Percentiles rank a stretch among this genome's conserved stretches.
Evolutionary conservation across 805 yeast genomes (phyloP).

Genomic region (Sungouiozyma intestinalis): DNA sequence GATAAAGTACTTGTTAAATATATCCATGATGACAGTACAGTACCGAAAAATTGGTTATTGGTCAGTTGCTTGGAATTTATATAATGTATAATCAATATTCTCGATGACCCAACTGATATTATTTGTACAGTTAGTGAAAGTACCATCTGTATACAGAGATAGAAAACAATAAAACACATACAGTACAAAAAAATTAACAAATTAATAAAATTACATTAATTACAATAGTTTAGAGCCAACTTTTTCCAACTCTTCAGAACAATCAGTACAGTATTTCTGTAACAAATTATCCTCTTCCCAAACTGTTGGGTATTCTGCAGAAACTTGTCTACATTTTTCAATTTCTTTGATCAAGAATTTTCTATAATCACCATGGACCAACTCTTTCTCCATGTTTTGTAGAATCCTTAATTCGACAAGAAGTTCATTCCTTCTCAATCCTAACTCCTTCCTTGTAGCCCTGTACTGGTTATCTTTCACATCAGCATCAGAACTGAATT

Average conservation of each 20-base stretch:
- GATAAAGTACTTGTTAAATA: constrained; percentile 34
- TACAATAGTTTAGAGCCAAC: constrained; percentile 5
- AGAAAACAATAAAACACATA: not conserved
- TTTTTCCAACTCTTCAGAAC: constrained; percentile 24
- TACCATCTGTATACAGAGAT: not conserved
- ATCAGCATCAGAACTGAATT: constrained; percentile 18
- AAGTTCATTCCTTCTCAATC: constrained; percentile 62
- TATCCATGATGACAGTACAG: constrained; percentile 15
- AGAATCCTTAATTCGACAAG: constrained; percentile 56
- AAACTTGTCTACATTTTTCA: constrained; percentile 39
- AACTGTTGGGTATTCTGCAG: constrained; percentile 17
- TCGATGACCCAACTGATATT: no score
- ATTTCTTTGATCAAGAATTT: constrained; percentile 59
- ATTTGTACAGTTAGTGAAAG: no score
- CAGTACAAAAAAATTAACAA: no score
- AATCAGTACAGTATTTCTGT: constrained; percentile 26
- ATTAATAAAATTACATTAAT: constrained; percentile 13
- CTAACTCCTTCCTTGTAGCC: constrained; percentile 40
- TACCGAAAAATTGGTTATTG: constrained; percentile 18
- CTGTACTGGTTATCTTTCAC: constrained; percentile 16
- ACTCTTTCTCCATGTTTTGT: constrained; percentile 52
- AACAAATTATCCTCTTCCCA: constrained; percentile 21
- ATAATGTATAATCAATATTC: no score
- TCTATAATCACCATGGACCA: constrained; percentile 56
- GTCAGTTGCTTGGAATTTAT: constrained; percentile 18